phyloP scores from a whole-genome alignment of 345 rosid species.

The Pseudoturritis turrita region DNA sequence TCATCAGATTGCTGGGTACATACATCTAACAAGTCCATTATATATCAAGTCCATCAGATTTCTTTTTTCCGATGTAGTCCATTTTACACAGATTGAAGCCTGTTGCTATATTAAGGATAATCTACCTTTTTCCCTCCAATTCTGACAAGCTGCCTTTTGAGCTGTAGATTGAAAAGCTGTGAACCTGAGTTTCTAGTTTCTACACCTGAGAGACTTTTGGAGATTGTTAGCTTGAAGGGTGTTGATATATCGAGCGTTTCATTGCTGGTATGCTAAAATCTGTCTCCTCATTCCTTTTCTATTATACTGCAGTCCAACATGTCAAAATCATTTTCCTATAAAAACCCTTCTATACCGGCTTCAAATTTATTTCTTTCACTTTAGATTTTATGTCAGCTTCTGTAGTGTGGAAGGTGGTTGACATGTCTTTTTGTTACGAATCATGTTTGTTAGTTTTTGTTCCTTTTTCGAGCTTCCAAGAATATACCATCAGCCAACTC shows the following conservation, averaged over 20 bases:
- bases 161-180: conserved; percentile 59
- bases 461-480: background rate
- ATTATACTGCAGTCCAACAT: background rate
- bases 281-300: background rate
- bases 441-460: background rate
- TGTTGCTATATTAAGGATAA: background rate
- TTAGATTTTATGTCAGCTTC: background rate
- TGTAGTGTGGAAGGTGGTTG: background rate
- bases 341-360: background rate
- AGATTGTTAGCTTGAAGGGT: conserved; percentile 68
- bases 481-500: background rate
- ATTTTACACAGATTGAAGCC: background rate
- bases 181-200: conserved; percentile 92
- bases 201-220: conserved; percentile 84
- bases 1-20: conserved; percentile 84
- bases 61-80: background rate
- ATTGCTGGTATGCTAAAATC: conserved; percentile 52
- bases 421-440: background rate
- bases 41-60: too few relatives aligned
- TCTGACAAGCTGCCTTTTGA: conserved; percentile 16
- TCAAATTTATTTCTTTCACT: background rate
- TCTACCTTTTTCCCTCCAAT: background rate
- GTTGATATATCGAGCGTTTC: conserved; percentile 67
- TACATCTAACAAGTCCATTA: background rate
- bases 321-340: background rate